Conservation (phyloP, 208 protist species). For the Novymonas esmeraldas region DNA sequence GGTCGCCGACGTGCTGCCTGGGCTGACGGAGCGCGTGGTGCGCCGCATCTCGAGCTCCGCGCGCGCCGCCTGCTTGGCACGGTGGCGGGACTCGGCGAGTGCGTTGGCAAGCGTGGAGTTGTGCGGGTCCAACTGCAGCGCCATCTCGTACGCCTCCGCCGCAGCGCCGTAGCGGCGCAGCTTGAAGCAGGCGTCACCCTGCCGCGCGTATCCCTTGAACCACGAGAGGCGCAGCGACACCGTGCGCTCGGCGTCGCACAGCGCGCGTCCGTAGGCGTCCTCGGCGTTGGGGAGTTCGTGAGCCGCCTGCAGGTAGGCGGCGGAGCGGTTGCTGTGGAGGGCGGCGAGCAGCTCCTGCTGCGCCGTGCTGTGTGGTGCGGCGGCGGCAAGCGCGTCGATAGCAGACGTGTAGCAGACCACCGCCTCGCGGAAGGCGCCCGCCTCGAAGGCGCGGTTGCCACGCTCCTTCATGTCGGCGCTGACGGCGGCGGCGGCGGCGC, state of each 20-base stretch:
- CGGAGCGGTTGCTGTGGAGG: constrained; percentile 95
- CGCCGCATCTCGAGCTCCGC: constrained; percentile 29
- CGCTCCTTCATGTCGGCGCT: constrained; percentile 72
- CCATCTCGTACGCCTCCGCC: constrained; percentile 87
- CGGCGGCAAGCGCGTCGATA: constrained; percentile 52
- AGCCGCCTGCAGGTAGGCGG: constrained; percentile 78
- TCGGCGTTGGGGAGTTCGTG: constrained; percentile 50
- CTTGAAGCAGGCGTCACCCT: constrained; percentile 89
- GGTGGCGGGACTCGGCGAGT: constrained; percentile 53
- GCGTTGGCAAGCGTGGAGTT: constrained; percentile 70
- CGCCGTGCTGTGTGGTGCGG: not conserved
- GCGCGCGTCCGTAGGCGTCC: constrained; percentile 69
- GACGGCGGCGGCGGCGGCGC: constrained; percentile 9
- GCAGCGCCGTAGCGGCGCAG: constrained; percentile 87
- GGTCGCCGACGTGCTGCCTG: not conserved
- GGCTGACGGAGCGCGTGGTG: constrained; percentile 12
- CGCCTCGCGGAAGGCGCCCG: constrained; percentile 75
- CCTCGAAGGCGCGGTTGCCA: constrained; percentile 93
- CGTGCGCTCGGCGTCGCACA: constrained; percentile 89
- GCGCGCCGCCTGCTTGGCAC: constrained; percentile 32
- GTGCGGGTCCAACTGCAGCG: constrained; percentile 79
- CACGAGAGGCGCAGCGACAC: constrained; percentile 90
- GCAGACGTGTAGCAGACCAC: constrained; percentile 82
- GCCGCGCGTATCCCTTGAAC: constrained; percentile 93
- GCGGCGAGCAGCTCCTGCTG: constrained; percentile 61